Evolutionary conservation across 1,284 basidiomycete genomes (phyloP).

Genomic region (Coniferiporia weirii): DNA sequence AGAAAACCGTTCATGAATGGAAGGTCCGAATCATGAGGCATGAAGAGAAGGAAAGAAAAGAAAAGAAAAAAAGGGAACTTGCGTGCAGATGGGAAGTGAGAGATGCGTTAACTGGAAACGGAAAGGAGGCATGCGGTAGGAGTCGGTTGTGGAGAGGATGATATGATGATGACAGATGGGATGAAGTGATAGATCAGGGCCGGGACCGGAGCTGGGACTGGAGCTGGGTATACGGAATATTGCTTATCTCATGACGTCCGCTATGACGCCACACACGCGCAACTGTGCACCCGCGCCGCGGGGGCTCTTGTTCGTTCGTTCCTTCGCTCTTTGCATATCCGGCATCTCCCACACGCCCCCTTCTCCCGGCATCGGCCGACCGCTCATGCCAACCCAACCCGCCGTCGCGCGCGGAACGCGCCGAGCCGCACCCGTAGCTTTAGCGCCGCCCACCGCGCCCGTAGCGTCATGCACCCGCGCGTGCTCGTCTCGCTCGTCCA

Average conservation of each 20-base stretch:
- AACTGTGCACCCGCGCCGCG: no score
- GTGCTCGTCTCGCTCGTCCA: neutral
- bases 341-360: no score
- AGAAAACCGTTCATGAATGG: no score
- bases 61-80: neutral
- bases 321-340: no score
- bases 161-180: no score
- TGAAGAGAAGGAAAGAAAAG: neutral
- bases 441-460: constrained; percentile 12
- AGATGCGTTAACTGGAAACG: neutral
- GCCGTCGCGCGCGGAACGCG: constrained; percentile 12
- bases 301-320: no score
- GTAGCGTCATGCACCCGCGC: neutral
- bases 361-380: neutral
- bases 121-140: neutral
- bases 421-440: constrained; percentile 11
- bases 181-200: neutral
- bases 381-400: constrained; percentile 7
- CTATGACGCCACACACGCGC: no score
- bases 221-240: neutral
- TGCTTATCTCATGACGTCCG: no score
- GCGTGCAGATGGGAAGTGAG: neutral
- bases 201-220: no score
- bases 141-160: neutral
- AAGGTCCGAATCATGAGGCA: no score